Percentiles rank a stretch among this genome's conserved stretches.
Evolutionary conservation across 257 asterid species (phyloP).

Genomic region (Solanum medicagineum): DNA sequence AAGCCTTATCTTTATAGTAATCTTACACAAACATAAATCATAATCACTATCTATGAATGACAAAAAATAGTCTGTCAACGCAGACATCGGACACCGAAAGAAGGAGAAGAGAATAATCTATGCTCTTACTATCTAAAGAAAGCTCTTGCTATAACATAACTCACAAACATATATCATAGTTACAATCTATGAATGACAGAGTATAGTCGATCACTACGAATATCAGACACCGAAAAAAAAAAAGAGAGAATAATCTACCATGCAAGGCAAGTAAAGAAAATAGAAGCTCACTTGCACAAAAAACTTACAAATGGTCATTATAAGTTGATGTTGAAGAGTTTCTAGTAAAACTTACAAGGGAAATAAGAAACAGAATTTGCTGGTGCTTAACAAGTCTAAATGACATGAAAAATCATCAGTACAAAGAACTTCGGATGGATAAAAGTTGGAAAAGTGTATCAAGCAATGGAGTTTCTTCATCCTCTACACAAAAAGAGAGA

Average conservation of each 20-base stretch:
- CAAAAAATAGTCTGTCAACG: background rate
- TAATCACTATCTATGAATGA: background rate
- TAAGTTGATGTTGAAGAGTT: background rate
- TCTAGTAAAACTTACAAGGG: background rate
- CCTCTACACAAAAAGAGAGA: background rate
- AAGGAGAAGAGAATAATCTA: too few species aligned
- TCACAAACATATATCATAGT: too few species aligned
- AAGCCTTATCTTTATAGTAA: background rate
- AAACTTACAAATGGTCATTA: background rate
- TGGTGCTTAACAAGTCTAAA: background rate
- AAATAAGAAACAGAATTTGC: background rate
- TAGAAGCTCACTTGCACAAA: background rate
- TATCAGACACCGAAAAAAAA: too few species aligned
- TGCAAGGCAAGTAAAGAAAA: background rate
- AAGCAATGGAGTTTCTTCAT: background rate
- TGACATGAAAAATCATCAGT: background rate
- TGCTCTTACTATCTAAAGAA: too few species aligned
- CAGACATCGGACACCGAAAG: background rate
- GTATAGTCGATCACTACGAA: too few species aligned
- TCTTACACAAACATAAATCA: background rate
- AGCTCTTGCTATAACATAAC: too few species aligned
- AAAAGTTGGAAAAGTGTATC: background rate
- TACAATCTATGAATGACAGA: too few species aligned
- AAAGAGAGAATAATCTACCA: background rate
- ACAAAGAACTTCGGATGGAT: background rate